Evolutionary conservation across 179 eudicot genomes (phyloP).

Genomic region (Corrigiola litoralis): DNA sequence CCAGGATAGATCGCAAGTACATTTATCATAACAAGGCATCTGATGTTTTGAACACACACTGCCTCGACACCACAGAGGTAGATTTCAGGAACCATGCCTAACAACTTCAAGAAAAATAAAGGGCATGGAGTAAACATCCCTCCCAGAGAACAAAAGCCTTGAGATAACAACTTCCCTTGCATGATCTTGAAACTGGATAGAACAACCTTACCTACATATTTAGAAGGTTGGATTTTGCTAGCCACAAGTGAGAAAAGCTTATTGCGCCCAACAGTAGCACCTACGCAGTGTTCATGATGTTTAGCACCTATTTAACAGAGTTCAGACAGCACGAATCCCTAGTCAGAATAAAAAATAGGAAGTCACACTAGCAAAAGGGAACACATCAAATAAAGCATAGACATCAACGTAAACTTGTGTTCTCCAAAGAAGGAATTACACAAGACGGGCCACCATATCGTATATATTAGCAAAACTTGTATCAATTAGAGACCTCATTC

Average conservation of each 20-base stretch:
- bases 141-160: background rate
- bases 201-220: conserved; percentile 37
- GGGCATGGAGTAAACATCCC: too few relatives aligned
- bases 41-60: too few relatives aligned
- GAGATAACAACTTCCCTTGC: background rate
- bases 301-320: conserved; percentile 30
- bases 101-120: too few relatives aligned
- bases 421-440: background rate
- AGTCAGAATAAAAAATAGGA: background rate
- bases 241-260: conserved; percentile 44
- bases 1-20: too few relatives aligned
- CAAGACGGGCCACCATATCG: background rate
- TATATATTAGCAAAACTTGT: background rate
- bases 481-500: background rate
- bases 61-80: too few relatives aligned
- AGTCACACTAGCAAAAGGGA: background rate
- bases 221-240: conserved; percentile 38
- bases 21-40: too few relatives aligned
- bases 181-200: background rate
- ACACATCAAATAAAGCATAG: background rate
- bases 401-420: background rate
- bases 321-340: conserved; percentile 5
- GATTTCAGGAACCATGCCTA: too few relatives aligned
- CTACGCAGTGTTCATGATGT: conserved; percentile 32
- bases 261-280: conserved; percentile 30